Evolutionary conservation across 1,284 basidiomycete species (phyloP), one percentile per base, ranked within the genome.

Genomic region (Farysia itapuensis): DNA sequence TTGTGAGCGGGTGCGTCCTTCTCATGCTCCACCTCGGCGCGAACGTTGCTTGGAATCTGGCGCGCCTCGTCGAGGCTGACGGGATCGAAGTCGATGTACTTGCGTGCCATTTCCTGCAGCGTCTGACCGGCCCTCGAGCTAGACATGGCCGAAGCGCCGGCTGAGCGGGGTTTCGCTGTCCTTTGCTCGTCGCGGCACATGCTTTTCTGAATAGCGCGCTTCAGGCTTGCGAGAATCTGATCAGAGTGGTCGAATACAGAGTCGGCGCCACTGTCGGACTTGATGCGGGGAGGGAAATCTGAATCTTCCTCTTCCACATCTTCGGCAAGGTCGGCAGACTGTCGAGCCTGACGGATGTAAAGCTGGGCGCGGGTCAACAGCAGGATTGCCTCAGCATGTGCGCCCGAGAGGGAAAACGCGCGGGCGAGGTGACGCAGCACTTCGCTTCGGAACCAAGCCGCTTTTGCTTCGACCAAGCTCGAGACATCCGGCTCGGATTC

Each of bases 401-500:
- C 56, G 13, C 47, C 52, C 11, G 67, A 58, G 33, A 65, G 52
- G 12, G 47, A 35, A 47, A 70, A 74, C 15, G 70, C 72, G 12
- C 54, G 46, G 4, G 69, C 72, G 14, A 76, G 59, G 26, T 69
- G 63, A 24, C 49, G 46, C 9, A 74, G 44, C 30, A 73, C 57
- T 43, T 67, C 64, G 35, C 67, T 60, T 19, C 65, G 54, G 66
- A 72, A 74, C 64, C 61, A 72, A 3, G 66, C 67, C 4, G 65
- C 57, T 46, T 76, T 74, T 21, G 70, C 70, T 36, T 76, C 74
- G 23, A 76, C 48, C 16, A 76, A 50, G 31, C 63, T 68, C 23
- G 70, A 69, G 3, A 73, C 60, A 33, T 76, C 72, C 16, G 74
- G 67, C 42, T 76, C 68, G 14, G 63, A 61, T 47, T 76, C 74